Percentiles rank a stretch among this genome's conserved stretches.
Evolutionary conservation across 352 stramenopile genomes (phyloP).

Genomic region (Phytophthora citricola): DNA sequence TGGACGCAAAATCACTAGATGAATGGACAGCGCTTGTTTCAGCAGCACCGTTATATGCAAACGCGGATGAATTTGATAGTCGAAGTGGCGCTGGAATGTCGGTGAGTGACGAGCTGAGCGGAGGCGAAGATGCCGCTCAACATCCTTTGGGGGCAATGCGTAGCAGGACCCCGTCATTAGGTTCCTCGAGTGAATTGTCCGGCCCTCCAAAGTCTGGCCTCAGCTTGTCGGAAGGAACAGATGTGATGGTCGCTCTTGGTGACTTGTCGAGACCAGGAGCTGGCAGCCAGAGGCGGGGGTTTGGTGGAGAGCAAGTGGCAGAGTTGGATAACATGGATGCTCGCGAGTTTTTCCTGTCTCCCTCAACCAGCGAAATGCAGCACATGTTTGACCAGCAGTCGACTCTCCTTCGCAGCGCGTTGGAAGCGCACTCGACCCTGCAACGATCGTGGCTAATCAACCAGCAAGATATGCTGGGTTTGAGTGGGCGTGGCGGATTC

Average conservation of each 20-base stretch:
- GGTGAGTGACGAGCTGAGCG: slow-evolving; percentile 42
- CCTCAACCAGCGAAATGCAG: slow-evolving; percentile 89
- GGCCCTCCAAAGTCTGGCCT: slow-evolving; percentile 44
- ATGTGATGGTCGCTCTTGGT: slow-evolving; percentile 77
- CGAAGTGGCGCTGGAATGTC: slow-evolving; percentile 23
- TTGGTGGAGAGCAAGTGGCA: slow-evolving; percentile 56
- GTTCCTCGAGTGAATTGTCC: slow-evolving; percentile 31
- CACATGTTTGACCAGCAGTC: slow-evolving; percentile 91
- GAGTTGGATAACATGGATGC: slow-evolving; percentile 66
- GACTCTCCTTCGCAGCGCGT: slow-evolving; percentile 62
- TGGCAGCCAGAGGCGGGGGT: slow-evolving; percentile 40
- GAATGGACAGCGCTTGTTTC: slow-evolving; percentile 85
- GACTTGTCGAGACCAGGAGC: slow-evolving; percentile 50
- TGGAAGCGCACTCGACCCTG: slow-evolving; percentile 78
- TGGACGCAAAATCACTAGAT: slow-evolving; percentile 71
- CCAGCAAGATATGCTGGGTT: slow-evolving; percentile 74
- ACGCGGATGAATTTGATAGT: slow-evolving; percentile 58
- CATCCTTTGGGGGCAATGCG: slow-evolving; percentile 3
- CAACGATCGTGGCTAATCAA: slow-evolving; percentile 82
- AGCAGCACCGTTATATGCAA: slow-evolving; percentile 70
- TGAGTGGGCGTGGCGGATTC: slow-evolving; percentile 57
- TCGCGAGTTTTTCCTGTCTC: slow-evolving; percentile 81
- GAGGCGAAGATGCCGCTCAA: slow-evolving; percentile 28
- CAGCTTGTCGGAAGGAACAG: slow-evolving; percentile 76
- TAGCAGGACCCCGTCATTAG: slow-evolving; percentile 33